Base-by-base conservation (phyloP, 441 rosid genomes). In the Pelargonium fulgidum region DNA sequence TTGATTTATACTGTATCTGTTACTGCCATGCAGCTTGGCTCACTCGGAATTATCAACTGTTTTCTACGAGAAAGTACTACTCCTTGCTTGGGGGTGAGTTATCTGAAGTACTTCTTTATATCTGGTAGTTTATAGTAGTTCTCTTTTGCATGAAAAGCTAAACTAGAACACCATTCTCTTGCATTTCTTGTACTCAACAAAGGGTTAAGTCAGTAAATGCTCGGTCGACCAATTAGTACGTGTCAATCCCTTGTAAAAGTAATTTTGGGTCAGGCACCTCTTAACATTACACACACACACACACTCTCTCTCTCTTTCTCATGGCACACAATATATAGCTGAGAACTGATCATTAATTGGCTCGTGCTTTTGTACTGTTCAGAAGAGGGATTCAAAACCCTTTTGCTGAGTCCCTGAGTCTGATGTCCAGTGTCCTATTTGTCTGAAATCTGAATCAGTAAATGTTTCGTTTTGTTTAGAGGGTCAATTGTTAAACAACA, bases 51-150 rank as follows among this genome's bases (percentile, higher is more conserved):
- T 94, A 76, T 94, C 99, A 4, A 81, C 80, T 45, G 98, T 90
- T 39, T 94, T 94, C 83, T 92, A 92, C 39, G 98, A 94, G 87
- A 94, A 92, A 83, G 98, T 94, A 75, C 94, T 94, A 16, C 76
- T 90, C 26, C 84, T 92, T 63, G 89, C 89, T 29, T 89, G 88
- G 89, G 96, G 98, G 97, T 92, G 87, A 59, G 95, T 77, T 22
- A 70, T 62, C 11, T 22, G 39, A 13, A 8, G 81, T 80, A 70
- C 89, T 22, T 19, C 36, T 20, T 59, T 24, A 59, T 9, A 20
- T 59, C 36, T 59, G 64, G 33, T 59, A 59, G 64, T 20, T 20
- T 22, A 59, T 58, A 58, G 11, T 39, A 39, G 8, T 39, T 39
- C 42, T 39, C 42, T 39, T 6, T 39, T 39, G 8, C 42, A 39